Base-by-base conservation (phyloP, 176 grass and related monocot genomes). In the Bolboschoenus planiculmis region DNA sequence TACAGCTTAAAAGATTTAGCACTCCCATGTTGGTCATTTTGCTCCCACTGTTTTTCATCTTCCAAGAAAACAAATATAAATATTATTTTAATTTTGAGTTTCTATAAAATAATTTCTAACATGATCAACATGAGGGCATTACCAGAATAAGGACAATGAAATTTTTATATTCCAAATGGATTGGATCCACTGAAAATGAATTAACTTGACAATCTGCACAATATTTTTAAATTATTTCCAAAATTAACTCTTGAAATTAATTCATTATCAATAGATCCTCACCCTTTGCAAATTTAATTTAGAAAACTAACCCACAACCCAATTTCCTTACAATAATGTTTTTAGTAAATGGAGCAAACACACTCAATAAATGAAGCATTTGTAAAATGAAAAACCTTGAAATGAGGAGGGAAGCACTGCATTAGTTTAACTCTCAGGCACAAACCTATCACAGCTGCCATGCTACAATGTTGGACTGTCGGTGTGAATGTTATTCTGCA, bases 401-500 rank as follows among this genome's bases (percentile, higher is more conserved):
- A 98, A 88, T 98, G 92, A 14, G 92, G 84, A 84, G 92, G 96
- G 27, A 86, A 98, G 76, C 90, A 88, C 54, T 95, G 88, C 90
- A 98, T 98, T 83, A 98, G 82, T 74, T 95, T 98, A 90, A 98
- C 88, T 59, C 96, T 87, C 37, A 98, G 88, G 50, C 96, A 95
- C 82, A 98, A 85, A 30, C 92, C 92, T 59, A 98, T 98, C 36
- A 98, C 89, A 84, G 96, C 83, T 14, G 96, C 96, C 96, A 98
- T 93, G 84, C 92, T 98, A 80, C 96, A 98, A 84, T 98, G 92
- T 31, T 95, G 92, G 36, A 98, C 96, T 36, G 96, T 98, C 87
- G 96, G 96, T 51, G 96, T 98, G 92, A 98, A 98, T 67, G 89
- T 98, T 88, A 98, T 98, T 90, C 90, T 98, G 87, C 79, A 91